Evolutionary conservation across 352 stramenopile species (phyloP), one percentile per base, ranked within the genome.

Genomic region (Blastocystis sp.): DNA sequence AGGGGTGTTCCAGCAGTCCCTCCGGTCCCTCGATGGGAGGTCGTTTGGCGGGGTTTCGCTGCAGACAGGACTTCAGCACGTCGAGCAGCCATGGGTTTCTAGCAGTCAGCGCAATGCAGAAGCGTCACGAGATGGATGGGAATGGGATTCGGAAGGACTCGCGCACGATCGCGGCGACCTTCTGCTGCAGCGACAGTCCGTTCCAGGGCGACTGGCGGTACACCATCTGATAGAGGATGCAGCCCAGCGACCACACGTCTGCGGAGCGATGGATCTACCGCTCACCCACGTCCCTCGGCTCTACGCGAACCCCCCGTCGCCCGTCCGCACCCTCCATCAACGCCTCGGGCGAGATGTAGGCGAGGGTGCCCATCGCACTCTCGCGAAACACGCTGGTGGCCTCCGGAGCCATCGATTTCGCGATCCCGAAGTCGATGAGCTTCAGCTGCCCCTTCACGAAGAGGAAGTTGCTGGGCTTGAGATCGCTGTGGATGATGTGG

Each of bases 351-450:
- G 94, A 97, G 95, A 98, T 98, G 90, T 97, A 98, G 91, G 98
- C 98, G 15, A 98, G 92, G 0, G 96, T 98, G 37, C 96, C 96
- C 89, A 98, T 95, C 77, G 98, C 95, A 80, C 92, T 97, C 87
- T 98, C 95, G 56, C 95, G 92, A 88, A 98, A 95, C 79, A 98
- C 97, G 91, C 98, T 98, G 0, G 95, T 98, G 66, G 96, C 98
- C 88, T 98, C 96, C 84, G 98, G 96, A 41, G 93, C 96, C 89
- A 98, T 98, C n/a, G 95, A 94, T 82, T 98, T 98, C 6, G 96
- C 96, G 79, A 98, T 98, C 45, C 96, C 96, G 90, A 98, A 98
- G 91, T 98, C 96, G 79, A 98, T 98, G 0, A 98, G 92, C 90
- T 98, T 98, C 23, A 98, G 92, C 0, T 93, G 92, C 23, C 96